Evolutionary conservation across 345 rosid genomes (phyloP), one percentile per base, ranked within the genome.

Genomic region (Physaria fendleri): DNA sequence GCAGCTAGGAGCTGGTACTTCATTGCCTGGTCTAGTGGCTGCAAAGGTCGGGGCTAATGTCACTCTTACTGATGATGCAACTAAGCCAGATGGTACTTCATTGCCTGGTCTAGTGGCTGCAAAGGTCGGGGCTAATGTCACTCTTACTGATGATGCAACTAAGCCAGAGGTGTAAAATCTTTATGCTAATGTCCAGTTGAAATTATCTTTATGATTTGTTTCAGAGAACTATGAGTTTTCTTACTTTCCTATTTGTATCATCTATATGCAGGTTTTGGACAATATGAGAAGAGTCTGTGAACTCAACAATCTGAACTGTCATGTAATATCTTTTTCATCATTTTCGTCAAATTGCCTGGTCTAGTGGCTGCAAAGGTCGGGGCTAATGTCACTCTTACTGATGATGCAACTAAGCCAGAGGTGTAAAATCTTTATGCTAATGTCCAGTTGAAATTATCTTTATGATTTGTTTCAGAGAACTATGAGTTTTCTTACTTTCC

Each of bases 351-450:
- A 3, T 55, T 69, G 29, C 74, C 74, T 0, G 63, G 74, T 38
- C 73, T 91, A 69, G 79, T 80, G 29, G 98, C 98, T 20, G 92
- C 95, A 6, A 88, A 80, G 70, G 68, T 87, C 54, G 97, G 91
- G 5, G 79, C 82, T n/a, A 51, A 74, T 42, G 98, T 85, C 7
- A 61, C 56, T 3, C 67, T 69, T 8, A 81, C 91, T 0, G 95
- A 91, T 68, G 85, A 88, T 43, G 69, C 84, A 8, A 62, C 44
- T 48, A 81, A 78, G 70, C 4, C 57, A 27, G 90, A 91, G 95
- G 95, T 88, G 27, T 55, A 11, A 23, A 27, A 18, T n/a, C n/a
- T 5, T 29, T n/a, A n/a, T n/a, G n/a, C n/a, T n/a, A n/a, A n/a
- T n/a, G n/a, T n/a, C n/a, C n/a, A n/a, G n/a, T n/a, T n/a, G n/a